Conservation (phyloP, 78 protist species). For the slime mould (Dictyostelium discoideum) region DNA sequence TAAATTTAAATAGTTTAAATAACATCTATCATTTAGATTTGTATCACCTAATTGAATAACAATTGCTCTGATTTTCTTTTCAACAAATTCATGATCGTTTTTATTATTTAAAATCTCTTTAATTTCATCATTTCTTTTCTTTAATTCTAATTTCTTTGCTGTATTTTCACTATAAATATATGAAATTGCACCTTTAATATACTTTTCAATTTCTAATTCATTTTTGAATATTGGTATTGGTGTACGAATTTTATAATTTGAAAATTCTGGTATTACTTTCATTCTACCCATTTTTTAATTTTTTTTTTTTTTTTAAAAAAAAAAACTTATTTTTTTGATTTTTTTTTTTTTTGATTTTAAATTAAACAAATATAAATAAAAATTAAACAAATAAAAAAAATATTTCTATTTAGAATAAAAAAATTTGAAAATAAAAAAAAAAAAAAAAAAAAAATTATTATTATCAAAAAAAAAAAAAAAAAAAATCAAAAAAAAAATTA, state of each 20-base stretch:
- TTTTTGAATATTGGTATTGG: neutral
- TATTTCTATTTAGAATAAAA: too few relatives aligned
- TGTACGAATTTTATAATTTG: neutral
- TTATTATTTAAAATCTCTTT: neutral
- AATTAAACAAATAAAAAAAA: too few relatives aligned
- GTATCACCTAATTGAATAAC: neutral
- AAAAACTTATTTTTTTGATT: too few relatives aligned
- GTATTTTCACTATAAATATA: neutral
- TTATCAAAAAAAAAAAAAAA: too few relatives aligned
- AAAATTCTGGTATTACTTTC: neutral
- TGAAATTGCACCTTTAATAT: neutral
- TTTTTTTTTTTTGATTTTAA: too few relatives aligned
- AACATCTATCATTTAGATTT: neutral
- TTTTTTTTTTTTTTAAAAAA: too few relatives aligned
- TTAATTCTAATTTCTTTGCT: neutral
- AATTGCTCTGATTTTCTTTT: neutral
- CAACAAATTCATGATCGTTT: neutral
- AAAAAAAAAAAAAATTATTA: too few relatives aligned
- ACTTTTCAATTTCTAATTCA: neutral
- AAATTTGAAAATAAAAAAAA: too few relatives aligned
- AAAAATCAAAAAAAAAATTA: too few relatives aligned
- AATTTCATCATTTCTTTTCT: neutral
- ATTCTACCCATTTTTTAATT: neutral
- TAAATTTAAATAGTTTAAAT: neutral
- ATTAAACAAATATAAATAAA: too few relatives aligned